Evolutionary conservation across 441 rosid species (phyloP).

Genomic region (Pelargonium fulgidum): DNA sequence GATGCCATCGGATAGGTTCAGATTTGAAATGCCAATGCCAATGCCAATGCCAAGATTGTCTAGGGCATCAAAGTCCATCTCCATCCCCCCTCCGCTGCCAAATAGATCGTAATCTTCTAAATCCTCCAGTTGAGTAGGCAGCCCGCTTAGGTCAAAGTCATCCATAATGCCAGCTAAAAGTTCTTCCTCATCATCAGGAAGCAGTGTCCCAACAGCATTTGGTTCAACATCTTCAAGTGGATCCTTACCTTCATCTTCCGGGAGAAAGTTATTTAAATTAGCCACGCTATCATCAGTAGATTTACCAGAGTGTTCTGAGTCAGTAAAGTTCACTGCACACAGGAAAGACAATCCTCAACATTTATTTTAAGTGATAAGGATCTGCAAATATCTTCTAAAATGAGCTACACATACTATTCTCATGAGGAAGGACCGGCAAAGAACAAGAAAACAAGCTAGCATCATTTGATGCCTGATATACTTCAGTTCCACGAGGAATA

Average conservation of each 20-base stretch:
- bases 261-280: conserved; percentile 27
- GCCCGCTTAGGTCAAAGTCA: conserved; percentile 54
- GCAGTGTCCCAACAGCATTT: conserved; percentile 44
- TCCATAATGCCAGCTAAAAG: conserved; percentile 74
- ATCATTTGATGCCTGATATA: conserved; percentile 45
- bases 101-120: conserved; percentile 75
- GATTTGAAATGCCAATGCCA: too few relatives aligned
- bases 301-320: conserved; percentile 33
- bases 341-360: conserved; percentile 22
- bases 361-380: background rate
- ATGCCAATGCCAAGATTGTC: conserved; percentile 47
- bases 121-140: conserved; percentile 63
- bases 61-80: conserved; percentile 55
- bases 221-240: conserved; percentile 45
- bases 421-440: conserved; percentile 64
- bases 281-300: conserved; percentile 50
- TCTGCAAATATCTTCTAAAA: conserved; percentile 9
- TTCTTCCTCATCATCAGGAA: conserved; percentile 72
- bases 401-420: conserved; percentile 41
- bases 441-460: conserved; percentile 75
- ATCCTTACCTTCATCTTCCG: conserved; percentile 43
- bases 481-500: conserved; percentile 29
- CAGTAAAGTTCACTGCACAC: conserved; percentile 56
- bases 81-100: conserved; percentile 82
- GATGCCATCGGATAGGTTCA: conserved; percentile 50